Base-by-base conservation (phyloP, 306 rosid species). In the Oxytropis ochrocephala region DNA sequence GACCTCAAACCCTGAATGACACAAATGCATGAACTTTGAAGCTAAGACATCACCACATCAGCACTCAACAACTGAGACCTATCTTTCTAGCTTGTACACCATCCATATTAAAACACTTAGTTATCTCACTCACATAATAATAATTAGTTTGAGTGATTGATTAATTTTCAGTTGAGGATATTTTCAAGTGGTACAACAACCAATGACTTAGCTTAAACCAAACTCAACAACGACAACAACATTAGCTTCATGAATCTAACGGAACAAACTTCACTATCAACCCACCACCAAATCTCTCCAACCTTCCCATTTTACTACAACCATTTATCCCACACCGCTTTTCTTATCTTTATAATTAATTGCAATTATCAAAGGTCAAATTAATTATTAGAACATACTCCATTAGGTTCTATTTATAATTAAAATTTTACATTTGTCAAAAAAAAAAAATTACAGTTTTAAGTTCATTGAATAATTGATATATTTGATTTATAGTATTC, bases 191-290 rank as follows among this genome's bases (percentile, higher is more conserved):
- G 66, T 9, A 51, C 27, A 11, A 47, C 13, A 35, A 18, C 21
- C 13, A 50, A 76, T 64, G 27, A 52, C 76, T 67, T 70, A 6
- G 54, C 83, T 82, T 82, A 70, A 75, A 76, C 60, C 51, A 29
- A 78, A 82, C 86, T 82, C 83, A 48, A 82, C 53, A 75, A 33
- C 8, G 80, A 78, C 78, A 72, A 78, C 78, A 72, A 38, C 57
- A 64, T 52, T 33, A 7, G 39, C 24, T 49, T 74, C 10, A 69
- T n/a, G n/a, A n/a, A n/a, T 74, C 80, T 58, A 74, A 82, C 86
- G 67, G 75, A 70, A 67, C 78, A 56, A 69, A 70, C 75, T 64
- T 74, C 63, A 21, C 57, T 46, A 29, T 60, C 83, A 78, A 79
- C 70, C 75, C 74, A 42, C 78, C 75, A 78, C 75, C 80, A 74